Evolutionary conservation across 2,329 filamentous ascomycete genomes (phyloP).

Genomic region (Trichoderma harzianum): DNA sequence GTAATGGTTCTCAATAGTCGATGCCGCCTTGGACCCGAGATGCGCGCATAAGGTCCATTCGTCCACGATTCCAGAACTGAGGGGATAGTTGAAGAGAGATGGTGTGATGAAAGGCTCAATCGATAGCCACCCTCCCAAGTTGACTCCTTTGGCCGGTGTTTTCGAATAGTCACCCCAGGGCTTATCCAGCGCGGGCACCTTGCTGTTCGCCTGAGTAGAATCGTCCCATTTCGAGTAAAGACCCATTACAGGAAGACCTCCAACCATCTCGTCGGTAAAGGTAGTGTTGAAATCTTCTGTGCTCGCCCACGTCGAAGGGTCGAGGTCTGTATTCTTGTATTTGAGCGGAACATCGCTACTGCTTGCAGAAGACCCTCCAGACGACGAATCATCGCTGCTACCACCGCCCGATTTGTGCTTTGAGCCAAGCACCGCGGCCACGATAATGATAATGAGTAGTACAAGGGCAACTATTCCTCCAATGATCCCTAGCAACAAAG

Average conservation of each 20-base stretch:
- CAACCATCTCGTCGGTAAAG: conserved; percentile 81
- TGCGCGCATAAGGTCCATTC: conserved; percentile 76
- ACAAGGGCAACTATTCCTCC: conserved; percentile 52
- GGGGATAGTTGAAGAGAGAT: conserved; percentile 74
- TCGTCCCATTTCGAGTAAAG: conserved; percentile 85
- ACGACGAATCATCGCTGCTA: conserved; percentile 25
- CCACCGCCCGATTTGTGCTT: conserved; percentile 39
- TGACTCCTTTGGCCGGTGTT: conserved; percentile 82
- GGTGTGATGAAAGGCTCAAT: conserved; percentile 95
- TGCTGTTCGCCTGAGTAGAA: conserved; percentile 69
- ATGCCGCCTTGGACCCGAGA: conserved; percentile 63
- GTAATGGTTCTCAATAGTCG: conserved; percentile 86
- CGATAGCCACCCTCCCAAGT: conserved; percentile 89
- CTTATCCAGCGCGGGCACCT: conserved; percentile 74
- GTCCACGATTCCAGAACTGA: conserved; percentile 67
- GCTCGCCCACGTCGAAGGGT: conserved; percentile 89
- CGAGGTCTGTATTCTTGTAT: conserved; percentile 72
- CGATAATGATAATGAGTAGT: conserved; percentile 64
- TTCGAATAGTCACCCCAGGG: conserved; percentile 73
- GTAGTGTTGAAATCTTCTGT: conserved; percentile 91
- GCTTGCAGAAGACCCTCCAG: conserved; percentile 38
- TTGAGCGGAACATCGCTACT: conserved; percentile 57
- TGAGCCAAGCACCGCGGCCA: conserved; percentile 63
- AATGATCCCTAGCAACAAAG: conserved; percentile 48
- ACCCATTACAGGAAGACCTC: conserved; percentile 87